Evolutionary conservation across 2,329 filamentous ascomycete genomes (phyloP).

Genomic region (Aschersonia sp.): DNA sequence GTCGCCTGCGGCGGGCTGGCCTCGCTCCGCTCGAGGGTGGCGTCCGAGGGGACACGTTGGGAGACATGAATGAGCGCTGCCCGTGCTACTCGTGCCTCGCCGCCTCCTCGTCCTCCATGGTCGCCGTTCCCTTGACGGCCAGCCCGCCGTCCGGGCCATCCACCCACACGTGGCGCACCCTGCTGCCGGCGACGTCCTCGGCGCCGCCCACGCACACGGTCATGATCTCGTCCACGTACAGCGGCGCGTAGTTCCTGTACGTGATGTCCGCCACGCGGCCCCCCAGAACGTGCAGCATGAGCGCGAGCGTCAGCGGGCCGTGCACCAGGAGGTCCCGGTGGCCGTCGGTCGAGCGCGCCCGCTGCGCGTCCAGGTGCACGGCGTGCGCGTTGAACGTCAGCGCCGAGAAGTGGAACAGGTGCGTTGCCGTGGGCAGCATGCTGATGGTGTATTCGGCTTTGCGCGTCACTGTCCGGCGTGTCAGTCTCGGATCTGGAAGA

Average conservation of each 20-base stretch:
- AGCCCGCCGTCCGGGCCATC: constrained; percentile 45
- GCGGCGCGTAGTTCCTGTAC: constrained; percentile 69
- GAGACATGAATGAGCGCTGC: too few relatives aligned
- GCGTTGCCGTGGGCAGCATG: constrained; percentile 49
- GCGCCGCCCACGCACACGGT: constrained; percentile 47
- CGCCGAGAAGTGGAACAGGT: constrained; percentile 84
- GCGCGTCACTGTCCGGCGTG: background rate
- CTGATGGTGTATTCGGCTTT: constrained; percentile 22
- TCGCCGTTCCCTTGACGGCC: constrained; percentile 43
- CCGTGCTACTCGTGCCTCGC: too few relatives aligned
- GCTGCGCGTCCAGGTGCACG: constrained; percentile 71
- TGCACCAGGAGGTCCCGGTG: constrained; percentile 69
- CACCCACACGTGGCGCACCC: constrained; percentile 49
- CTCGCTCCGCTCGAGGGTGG: too few relatives aligned
- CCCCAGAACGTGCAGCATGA: constrained; percentile 56
- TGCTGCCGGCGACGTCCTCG: constrained; percentile 16
- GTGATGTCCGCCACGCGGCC: constrained; percentile 40
- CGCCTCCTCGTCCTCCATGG: constrained; percentile 6
- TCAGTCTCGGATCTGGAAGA: too few relatives aligned
- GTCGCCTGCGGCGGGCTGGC: too few relatives aligned
- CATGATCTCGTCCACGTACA: constrained; percentile 62
- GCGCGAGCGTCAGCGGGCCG: constrained; percentile 64
- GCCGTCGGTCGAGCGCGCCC: constrained; percentile 57
- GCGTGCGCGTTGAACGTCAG: constrained; percentile 84
- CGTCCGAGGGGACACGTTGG: too few relatives aligned